phyloP scores from a whole-genome alignment of 768 basidiomycete species.

The Pseudohyphozyma bogoriensis region DNA sequence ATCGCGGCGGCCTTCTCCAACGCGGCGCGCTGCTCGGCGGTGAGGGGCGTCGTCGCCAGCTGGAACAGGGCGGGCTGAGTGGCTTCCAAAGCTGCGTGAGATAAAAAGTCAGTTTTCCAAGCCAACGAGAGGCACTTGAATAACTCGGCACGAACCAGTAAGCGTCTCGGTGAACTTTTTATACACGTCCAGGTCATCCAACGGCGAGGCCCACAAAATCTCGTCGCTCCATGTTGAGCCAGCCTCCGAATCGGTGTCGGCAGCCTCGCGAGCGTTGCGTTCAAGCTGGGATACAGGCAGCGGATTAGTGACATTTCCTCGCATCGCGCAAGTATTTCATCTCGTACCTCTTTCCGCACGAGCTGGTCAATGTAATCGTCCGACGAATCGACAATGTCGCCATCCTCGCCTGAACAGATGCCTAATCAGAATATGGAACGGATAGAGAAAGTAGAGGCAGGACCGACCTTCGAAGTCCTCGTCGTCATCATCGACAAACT shows the following conservation, averaged over 20 bases:
- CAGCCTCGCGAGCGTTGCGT: conserved; percentile 37
- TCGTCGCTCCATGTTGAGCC: conserved; percentile 51
- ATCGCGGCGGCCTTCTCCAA: conserved; percentile 18
- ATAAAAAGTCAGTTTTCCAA: neutral
- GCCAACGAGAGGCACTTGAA: neutral
- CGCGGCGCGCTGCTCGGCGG: conserved; percentile 6
- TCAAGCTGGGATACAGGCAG: conserved; percentile 39
- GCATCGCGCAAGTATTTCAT: conserved; percentile 35
- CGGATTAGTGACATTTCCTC: conserved; percentile 37
- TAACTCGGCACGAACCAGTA: conserved; percentile 48
- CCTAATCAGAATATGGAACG: conserved; percentile 2
- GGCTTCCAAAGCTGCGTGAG: conserved; percentile 7
- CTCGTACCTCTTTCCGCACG: conserved; percentile 56
- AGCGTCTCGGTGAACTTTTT: conserved; percentile 65
- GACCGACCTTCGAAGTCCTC: conserved; percentile 52
- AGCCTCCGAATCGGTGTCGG: conserved; percentile 45
- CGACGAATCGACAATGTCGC: conserved; percentile 80
- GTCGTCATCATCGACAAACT: conserved; percentile 40
- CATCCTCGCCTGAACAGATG: conserved; percentile 41
- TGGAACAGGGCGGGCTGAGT: conserved; percentile 17
- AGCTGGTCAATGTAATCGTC: conserved; percentile 80
- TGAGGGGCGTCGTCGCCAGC: conserved; percentile 8
- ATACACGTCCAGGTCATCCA: conserved; percentile 71
- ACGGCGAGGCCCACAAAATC: conserved; percentile 70
- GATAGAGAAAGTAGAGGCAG: conserved; percentile 33